Evolutionary conservation across 140 eudicot genomes (phyloP), one percentile per base, ranked within the genome.

Genomic region (Cichorium intybus): DNA sequence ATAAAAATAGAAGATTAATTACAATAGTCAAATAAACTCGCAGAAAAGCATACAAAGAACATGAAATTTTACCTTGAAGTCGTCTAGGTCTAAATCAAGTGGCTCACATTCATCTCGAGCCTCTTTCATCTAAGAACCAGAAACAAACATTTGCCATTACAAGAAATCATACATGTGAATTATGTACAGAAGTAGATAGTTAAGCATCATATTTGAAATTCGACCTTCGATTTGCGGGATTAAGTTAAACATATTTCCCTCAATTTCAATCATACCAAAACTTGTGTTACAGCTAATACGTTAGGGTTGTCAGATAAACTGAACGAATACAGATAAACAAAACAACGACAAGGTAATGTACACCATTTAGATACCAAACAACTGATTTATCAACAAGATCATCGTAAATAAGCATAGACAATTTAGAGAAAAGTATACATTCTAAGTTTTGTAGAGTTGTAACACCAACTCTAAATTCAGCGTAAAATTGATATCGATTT

Each of bases 31-130:
- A 31, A 16, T 52, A 51, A 18, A 28, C 37, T 49, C 20, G 41
- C 5, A 2, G 55, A 50, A 41, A 22, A 4, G 21, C 16, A 15
- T 15, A 56, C 26, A 62, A 5, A 49, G 3, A 58, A 5, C 35
- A 34, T 29, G 50, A 70, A 64, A 51, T 29, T 74, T 78, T 64
- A 84, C 95, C 92, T 87, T 87, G 56, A 84, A 84, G 29, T 87
- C 79, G 10, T 84, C 88, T 29, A 81, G 77, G 41, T 87, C 86
- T 11, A 84, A 75, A 70, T 63, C 83, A 74, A 87, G 84, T 24
- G 80, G 79, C 51, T 24, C 39, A 46, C 76, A 62, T 60, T 62
- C 82, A 26, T 74, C 80, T 76, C 54, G 61, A 55, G 62, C 43
- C 70, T 78, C 93, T 70, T 66, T 79, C 89, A 86, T 82, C 89